phyloP scores from a whole-genome alignment of 495 filamentous ascomycete species.

The Penicillium atrosanguineum region DNA sequence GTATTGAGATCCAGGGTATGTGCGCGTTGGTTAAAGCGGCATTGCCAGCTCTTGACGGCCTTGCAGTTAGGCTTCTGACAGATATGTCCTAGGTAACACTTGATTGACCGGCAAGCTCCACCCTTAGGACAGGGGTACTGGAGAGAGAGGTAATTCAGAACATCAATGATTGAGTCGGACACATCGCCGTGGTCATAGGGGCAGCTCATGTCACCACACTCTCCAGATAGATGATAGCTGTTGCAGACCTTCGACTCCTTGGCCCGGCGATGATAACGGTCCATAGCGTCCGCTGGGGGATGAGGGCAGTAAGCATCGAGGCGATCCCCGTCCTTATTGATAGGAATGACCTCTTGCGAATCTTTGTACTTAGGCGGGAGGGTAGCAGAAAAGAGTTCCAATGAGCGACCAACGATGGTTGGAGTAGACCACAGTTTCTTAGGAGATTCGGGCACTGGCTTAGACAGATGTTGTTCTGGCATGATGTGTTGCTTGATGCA shows the following conservation, averaged over 20 bases:
- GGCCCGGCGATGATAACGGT: constrained; percentile 31
- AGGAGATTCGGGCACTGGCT: constrained; percentile 16
- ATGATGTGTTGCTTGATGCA: constrained; percentile 40
- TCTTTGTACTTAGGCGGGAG: constrained; percentile 25
- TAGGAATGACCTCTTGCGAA: constrained; percentile 33
- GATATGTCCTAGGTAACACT: constrained; percentile 45
- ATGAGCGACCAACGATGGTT: constrained; percentile 19
- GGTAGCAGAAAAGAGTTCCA: constrained; percentile 22
- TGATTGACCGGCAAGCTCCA: constrained; percentile 34
- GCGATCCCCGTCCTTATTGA: constrained; percentile 45
- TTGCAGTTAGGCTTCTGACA: constrained; percentile 44
- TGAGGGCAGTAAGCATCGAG: constrained; percentile 37
- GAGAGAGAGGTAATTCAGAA: constrained; percentile 38
- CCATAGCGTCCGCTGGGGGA: constrained; percentile 26
- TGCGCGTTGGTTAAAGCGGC: constrained; percentile 31
- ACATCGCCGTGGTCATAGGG: constrained; percentile 39
- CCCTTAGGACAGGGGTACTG: constrained; percentile 36
- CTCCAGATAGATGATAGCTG: constrained; percentile 39
- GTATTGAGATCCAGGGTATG: constrained; percentile 34
- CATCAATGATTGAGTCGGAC: constrained; percentile 28
- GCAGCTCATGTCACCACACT: constrained; percentile 38
- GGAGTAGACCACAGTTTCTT: constrained; percentile 18
- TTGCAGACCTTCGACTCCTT: constrained; percentile 43
- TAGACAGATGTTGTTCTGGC: constrained; percentile 28
- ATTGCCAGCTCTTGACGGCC: constrained; percentile 33